Evolutionary conservation across 129 eudicot genomes (phyloP).

Genomic region (Flaveria trinervia): DNA sequence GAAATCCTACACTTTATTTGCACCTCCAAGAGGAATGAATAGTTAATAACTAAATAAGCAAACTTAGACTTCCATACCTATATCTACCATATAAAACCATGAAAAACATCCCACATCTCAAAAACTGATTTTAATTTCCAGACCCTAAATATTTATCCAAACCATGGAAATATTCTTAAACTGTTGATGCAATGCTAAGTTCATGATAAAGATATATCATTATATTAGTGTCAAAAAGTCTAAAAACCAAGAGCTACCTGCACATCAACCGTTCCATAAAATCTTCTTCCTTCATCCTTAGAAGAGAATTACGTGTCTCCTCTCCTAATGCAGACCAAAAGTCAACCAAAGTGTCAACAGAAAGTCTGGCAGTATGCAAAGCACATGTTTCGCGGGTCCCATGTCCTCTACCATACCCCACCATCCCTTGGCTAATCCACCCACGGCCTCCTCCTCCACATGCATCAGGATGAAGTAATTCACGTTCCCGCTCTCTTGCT

Average conservation of each 20-base stretch:
- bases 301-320: constrained; percentile 80
- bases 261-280: constrained; percentile 89
- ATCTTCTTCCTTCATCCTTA: constrained; percentile 98
- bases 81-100: constrained; percentile 1
- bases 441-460: constrained; percentile 98
- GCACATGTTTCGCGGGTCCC: constrained; percentile 97
- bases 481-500: constrained; percentile 93
- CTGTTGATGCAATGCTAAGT: not conserved
- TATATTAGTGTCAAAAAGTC: constrained; percentile 3
- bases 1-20: constrained; percentile 1
- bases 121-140: not conserved
- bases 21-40: not conserved
- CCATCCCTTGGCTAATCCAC: constrained; percentile 93
- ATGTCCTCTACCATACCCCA: constrained; percentile 93
- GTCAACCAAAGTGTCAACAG: constrained; percentile 94
- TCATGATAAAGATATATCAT: constrained; percentile 16
- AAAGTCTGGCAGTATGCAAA: constrained; percentile 91
- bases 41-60: constrained; percentile 9
- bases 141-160: not conserved
- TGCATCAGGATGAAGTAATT: constrained; percentile 93
- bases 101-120: not conserved
- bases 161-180: not conserved
- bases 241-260: constrained; percentile 48
- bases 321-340: constrained; percentile 98
- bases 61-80: constrained; percentile 9